phyloP scores from a whole-genome alignment of 768 basidiomycete genomes.

The Mycena venus region DNA sequence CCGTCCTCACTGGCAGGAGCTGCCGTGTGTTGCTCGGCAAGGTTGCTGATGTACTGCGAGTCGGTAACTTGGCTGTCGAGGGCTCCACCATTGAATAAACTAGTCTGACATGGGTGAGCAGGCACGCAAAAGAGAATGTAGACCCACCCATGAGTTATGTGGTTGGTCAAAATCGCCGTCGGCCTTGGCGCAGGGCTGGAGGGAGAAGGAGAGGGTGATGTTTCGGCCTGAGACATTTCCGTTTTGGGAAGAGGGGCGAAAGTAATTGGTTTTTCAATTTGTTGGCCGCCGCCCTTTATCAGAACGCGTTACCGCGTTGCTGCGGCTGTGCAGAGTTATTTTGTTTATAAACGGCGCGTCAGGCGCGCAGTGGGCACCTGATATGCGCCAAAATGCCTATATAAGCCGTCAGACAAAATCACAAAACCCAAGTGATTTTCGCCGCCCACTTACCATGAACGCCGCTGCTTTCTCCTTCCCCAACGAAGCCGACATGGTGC shows the following conservation, averaged over 20 bases:
- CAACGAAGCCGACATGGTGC: background rate
- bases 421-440: background rate
- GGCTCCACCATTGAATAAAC: conserved; percentile 10
- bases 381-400: background rate
- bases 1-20: background rate
- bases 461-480: background rate
- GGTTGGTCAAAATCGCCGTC: background rate
- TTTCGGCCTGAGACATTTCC: background rate
- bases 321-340: background rate
- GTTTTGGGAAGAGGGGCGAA: background rate
- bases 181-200: background rate
- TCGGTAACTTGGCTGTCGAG: conserved; percentile 15
- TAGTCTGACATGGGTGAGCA: background rate
- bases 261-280: background rate
- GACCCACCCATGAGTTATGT: background rate
- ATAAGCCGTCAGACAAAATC: background rate
- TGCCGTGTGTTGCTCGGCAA: background rate
- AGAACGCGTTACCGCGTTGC: background rate
- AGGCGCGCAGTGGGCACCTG: background rate
- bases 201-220: background rate
- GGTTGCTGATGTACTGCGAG: background rate
- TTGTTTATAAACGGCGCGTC: background rate
- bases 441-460: background rate
- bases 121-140: background rate
- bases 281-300: background rate